phyloP scores from a whole-genome alignment of 2,329 filamentous ascomycete genomes.

The Amesomyces nigricolor region DNA sequence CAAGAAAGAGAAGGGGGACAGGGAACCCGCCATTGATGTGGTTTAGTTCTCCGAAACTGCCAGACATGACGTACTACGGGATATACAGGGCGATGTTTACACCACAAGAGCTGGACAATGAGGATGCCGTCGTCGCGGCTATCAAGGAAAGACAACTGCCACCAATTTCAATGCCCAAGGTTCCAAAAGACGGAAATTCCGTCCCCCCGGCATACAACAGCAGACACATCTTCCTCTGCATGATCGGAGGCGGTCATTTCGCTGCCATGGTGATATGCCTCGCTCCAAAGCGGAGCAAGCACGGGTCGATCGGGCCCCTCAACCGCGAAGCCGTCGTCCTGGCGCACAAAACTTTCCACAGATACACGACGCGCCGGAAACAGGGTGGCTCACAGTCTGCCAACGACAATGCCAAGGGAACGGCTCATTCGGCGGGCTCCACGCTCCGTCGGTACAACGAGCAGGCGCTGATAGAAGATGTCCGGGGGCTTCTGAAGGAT shows the following conservation, averaged over 20 bases:
- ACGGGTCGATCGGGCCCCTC: slow-evolving; percentile 57
- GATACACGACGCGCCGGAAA: slow-evolving; percentile 92
- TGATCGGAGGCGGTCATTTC: slow-evolving; percentile 98
- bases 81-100: slow-evolving; percentile 81
- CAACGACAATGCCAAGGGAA: slow-evolving; percentile 89
- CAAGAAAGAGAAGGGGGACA: slow-evolving; percentile 44
- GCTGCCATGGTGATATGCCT: slow-evolving; percentile 93
- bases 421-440: slow-evolving; percentile 89
- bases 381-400: slow-evolving; percentile 93
- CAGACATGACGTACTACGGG: slow-evolving; percentile 73
- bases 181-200: slow-evolving; percentile 53
- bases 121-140: slow-evolving; percentile 56
- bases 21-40: slow-evolving; percentile 75
- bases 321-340: slow-evolving; percentile 82
- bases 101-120: slow-evolving; percentile 61
- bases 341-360: slow-evolving; percentile 95
- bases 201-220: slow-evolving; percentile 55
- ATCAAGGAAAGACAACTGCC: slow-evolving; percentile 72
- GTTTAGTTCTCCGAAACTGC: slow-evolving; percentile 72
- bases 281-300: slow-evolving; percentile 70
- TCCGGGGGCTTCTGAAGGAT: slow-evolving; percentile 70
- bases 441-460: slow-evolving; percentile 91
- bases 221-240: slow-evolving; percentile 91
- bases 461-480: slow-evolving; percentile 80
- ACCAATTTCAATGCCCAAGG: slow-evolving; percentile 50